Evolutionary conservation across 164 flowering plant species (phyloP).

Genomic region (Berberis vulgaris): DNA sequence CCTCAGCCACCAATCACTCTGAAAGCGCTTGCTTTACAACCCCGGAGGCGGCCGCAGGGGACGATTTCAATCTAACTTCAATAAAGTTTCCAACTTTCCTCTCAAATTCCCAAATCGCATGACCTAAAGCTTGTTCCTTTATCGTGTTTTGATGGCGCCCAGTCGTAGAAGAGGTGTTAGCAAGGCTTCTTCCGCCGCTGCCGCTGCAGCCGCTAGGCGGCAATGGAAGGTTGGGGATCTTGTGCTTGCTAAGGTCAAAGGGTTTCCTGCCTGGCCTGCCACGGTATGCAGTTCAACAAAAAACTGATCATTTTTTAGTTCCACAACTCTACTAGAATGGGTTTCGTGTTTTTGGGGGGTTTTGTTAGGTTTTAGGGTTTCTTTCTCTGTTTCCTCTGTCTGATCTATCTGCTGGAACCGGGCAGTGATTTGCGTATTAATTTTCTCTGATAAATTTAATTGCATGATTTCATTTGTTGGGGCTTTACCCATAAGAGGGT

Average conservation of each 20-base stretch:
- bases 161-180: conserved; percentile 61
- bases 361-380: not conserved
- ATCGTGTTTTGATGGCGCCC: conserved; percentile 60
- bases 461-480: no score
- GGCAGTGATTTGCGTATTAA: no score
- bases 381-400: no score
- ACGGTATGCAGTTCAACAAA: conserved; percentile 40
- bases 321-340: not conserved
- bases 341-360: not conserved
- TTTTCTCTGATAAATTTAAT: no score
- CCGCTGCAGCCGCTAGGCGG: conserved; percentile 55
- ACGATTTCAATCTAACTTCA: conserved; percentile 16
- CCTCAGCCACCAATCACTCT: conserved; percentile 9
- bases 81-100: not conserved
- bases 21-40: conserved; percentile 13
- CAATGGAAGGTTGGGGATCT: conserved; percentile 97
- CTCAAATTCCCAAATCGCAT: not conserved
- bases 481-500: no score
- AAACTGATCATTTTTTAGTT: not conserved
- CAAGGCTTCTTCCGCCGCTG: conserved; percentile 55
- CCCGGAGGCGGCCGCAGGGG: conserved; percentile 8
- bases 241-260: conserved; percentile 95
- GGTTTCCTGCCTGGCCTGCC: conserved; percentile 99
- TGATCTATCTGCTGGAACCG: no score
- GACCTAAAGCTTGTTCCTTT: conserved; percentile 5